phyloP scores from a whole-genome alignment of 208 protist species.

The Trypanosoma cruzi region DNA sequence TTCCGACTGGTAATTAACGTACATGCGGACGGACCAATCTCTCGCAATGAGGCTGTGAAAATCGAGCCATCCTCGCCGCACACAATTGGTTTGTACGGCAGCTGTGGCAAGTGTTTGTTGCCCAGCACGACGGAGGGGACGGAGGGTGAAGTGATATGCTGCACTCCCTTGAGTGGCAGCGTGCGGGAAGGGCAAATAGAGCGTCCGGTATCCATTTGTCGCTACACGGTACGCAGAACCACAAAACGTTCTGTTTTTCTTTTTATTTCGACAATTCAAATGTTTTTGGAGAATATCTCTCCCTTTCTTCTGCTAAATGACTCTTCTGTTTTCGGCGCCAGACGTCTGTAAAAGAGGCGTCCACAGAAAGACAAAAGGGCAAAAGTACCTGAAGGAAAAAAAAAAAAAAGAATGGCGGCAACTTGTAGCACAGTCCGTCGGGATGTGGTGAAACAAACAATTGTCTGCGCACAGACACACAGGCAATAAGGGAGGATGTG shows the following conservation, averaged over 20 bases:
- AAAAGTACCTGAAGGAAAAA: conserved; percentile 1
- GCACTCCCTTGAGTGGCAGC: conserved; percentile 43
- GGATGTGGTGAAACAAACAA: conserved; percentile 7
- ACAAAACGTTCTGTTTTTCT: background rate
- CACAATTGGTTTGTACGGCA: conserved; percentile 22
- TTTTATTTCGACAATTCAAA: background rate
- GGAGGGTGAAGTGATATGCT: conserved; percentile 61
- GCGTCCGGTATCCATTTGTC: conserved; percentile 12
- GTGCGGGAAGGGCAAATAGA: conserved; percentile 22
- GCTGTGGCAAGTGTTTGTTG: conserved; percentile 16
- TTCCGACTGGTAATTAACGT: conserved; percentile 26
- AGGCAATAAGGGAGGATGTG: background rate
- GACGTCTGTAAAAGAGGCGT: conserved; percentile 1
- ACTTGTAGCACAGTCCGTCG: background rate
- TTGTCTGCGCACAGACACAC: background rate
- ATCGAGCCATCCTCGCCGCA: background rate
- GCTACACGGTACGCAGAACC: background rate
- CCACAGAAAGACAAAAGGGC: background rate
- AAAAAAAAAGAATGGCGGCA: conserved; percentile 21
- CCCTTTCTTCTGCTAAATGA: background rate
- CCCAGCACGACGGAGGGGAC: conserved; percentile 37
- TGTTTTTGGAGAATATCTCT: background rate
- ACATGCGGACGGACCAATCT: conserved; percentile 56
- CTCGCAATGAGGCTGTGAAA: conserved; percentile 31
- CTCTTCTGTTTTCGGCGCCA: background rate